Conservation (phyloP, 1,284 basidiomycete species). For the Mycosarcoma mackinlayi region DNA sequence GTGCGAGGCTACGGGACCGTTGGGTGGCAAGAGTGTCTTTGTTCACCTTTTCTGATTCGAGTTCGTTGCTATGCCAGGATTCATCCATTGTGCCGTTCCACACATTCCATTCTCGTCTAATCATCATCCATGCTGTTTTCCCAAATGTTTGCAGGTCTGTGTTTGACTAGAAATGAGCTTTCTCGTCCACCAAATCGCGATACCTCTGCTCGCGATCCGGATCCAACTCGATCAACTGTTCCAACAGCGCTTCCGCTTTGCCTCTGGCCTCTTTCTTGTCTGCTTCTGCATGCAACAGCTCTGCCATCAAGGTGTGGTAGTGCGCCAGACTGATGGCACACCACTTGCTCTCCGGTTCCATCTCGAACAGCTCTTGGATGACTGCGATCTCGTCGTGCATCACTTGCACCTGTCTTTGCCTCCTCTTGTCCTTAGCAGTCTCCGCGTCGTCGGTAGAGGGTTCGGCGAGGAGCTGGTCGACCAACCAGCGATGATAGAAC, state of each 20-base stretch:
- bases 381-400: slow-evolving; percentile 77
- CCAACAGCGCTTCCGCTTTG: slow-evolving; percentile 21
- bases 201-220: slow-evolving; percentile 57
- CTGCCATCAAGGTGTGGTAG: slow-evolving; percentile 29
- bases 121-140: too few relatives aligned
- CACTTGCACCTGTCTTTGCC: slow-evolving; percentile 4
- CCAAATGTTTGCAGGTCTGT: too few relatives aligned
- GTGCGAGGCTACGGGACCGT: slow-evolving; percentile 52
- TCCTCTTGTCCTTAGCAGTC: neutral
- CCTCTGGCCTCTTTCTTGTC: neutral
- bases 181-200: slow-evolving; percentile 44
- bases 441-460: neutral
- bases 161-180: slow-evolving; percentile 35
- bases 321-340: slow-evolving; percentile 58
- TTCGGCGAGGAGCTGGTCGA: slow-evolving; percentile 71
- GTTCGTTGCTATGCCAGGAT: too few relatives aligned
- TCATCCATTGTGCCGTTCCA: too few relatives aligned
- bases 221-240: slow-evolving; percentile 47
- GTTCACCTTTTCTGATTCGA: slow-evolving; percentile 28
- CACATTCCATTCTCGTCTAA: too few relatives aligned
- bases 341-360: slow-evolving; percentile 94
- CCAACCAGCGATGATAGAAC: slow-evolving; percentile 97
- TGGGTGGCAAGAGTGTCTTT: slow-evolving; percentile 48
- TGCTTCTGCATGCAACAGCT: neutral
- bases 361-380: slow-evolving; percentile 86